These are phyloP conservation scores for Rosa lucieae DNA, from an alignment of 306 rosid genomes.

Conservation along the genomic window DNA sequence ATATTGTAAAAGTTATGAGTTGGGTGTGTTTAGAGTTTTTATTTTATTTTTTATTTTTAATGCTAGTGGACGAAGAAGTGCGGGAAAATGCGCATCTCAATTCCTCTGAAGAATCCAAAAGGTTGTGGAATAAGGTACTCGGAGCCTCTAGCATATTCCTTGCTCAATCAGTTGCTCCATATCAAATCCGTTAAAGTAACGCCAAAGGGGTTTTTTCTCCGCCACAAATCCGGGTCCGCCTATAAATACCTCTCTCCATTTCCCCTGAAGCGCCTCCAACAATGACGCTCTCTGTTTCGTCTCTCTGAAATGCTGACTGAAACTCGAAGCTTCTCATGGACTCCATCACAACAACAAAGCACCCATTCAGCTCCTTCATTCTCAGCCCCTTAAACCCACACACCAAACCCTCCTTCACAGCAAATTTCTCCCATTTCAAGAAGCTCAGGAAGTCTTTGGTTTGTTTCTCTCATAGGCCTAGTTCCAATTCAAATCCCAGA, in stretches of 20 bases:
- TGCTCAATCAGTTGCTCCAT: not conserved
- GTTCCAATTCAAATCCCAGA: conserved; percentile 12
- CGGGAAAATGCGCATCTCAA: not conserved
- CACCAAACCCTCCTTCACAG: conserved; percentile 22
- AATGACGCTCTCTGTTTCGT: not conserved
- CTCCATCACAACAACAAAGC: conserved; percentile 35
- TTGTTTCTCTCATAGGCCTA: conserved; percentile 11
- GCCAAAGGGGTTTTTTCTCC: not conserved
- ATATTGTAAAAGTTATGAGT: no score
- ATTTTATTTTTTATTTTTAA: no score
- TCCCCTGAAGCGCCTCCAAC: not conserved
- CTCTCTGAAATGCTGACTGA: conserved; percentile 55
- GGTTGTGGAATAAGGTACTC: no score
- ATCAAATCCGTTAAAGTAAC: not conserved
- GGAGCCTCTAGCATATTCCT: conserved; percentile 27
- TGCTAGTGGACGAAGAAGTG: not conserved
- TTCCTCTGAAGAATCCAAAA: not conserved
- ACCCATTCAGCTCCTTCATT: conserved; percentile 25
- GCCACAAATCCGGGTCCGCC: not conserved
- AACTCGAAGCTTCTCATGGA: conserved; percentile 46
- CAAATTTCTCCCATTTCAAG: conserved; percentile 11
- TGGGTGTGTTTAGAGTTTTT: no score
- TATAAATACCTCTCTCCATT: not conserved
- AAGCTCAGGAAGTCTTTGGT: conserved; percentile 18
- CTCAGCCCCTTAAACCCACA: conserved; percentile 15